phyloP scores from a whole-genome alignment of 2,329 filamentous ascomycete species.

The Claviceps arundinis region DNA sequence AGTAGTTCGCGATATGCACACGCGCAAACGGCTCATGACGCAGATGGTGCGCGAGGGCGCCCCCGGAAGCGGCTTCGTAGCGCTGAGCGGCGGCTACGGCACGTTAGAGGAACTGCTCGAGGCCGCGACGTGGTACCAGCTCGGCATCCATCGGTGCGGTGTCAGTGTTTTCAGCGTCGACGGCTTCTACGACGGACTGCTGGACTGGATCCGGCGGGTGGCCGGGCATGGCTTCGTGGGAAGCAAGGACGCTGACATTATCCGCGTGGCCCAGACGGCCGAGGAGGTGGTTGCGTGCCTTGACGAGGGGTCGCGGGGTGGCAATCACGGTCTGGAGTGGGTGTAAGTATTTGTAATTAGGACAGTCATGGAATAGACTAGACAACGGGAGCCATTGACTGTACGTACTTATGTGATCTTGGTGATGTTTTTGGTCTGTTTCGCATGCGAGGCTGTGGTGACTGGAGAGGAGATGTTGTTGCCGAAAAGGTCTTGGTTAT shows the following conservation, averaged over 20 bases:
- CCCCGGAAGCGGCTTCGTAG: constrained; percentile 74
- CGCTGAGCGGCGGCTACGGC: constrained; percentile 79
- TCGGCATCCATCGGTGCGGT: constrained; percentile 71
- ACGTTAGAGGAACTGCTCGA: constrained; percentile 92
- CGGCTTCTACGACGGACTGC: constrained; percentile 77
- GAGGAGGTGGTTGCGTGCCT: not conserved
- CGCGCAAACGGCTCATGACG: constrained; percentile 84
- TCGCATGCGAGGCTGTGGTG: too few relatives aligned
- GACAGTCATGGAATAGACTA: not conserved
- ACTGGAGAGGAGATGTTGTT: too few relatives aligned
- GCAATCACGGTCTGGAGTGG: not conserved
- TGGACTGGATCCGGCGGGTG: constrained; percentile 65
- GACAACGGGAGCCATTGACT: not conserved
- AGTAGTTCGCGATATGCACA: constrained; percentile 88
- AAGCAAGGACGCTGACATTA: not conserved
- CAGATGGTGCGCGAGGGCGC: constrained; percentile 71
- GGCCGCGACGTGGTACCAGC: constrained; percentile 81
- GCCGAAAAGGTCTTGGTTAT: too few relatives aligned
- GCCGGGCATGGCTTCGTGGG: constrained; percentile 63
- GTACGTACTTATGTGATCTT: too few relatives aligned
- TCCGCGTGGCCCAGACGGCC: not conserved
- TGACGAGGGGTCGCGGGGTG: too few relatives aligned
- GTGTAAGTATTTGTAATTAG: not conserved
- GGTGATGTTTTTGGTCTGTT: too few relatives aligned
- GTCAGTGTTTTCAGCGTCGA: constrained; percentile 75